Percentiles rank a stretch among this genome's conserved stretches.
Evolutionary conservation across 2,329 filamentous ascomycete species (phyloP).

Genomic region (Didymella pinodella): DNA sequence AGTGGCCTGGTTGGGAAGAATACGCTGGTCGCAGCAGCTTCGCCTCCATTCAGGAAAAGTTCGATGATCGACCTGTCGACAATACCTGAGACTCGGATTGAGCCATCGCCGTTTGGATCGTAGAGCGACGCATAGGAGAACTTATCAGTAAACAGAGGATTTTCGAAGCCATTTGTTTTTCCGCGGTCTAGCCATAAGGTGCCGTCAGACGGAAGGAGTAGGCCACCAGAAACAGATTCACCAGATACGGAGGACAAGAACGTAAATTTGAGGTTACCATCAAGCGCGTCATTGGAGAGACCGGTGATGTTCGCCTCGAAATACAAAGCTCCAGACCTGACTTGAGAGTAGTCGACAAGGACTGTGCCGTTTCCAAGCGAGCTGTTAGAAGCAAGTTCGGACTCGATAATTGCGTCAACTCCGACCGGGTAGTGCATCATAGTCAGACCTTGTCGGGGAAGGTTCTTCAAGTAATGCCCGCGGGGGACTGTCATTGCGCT

Average conservation of each 20-base stretch:
- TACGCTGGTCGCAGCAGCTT: constrained; percentile 59
- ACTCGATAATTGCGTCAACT: constrained; percentile 57
- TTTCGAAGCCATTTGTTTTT: constrained; percentile 59
- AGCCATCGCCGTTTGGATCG: constrained; percentile 33
- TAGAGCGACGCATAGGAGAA: constrained; percentile 52
- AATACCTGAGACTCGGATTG: constrained; percentile 57
- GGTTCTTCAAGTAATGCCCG: constrained; percentile 60
- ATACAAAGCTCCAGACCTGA: constrained; percentile 62
- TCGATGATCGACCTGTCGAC: constrained; percentile 65
- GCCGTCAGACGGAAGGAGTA: constrained; percentile 55
- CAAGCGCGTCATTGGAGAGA: constrained; percentile 46
- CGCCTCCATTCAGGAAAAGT: constrained; percentile 62
- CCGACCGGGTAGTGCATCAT: constrained; percentile 62
- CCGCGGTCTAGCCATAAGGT: constrained; percentile 60
- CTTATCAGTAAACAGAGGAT: constrained; percentile 64
- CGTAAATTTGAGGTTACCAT: constrained; percentile 60
- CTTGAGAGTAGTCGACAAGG: constrained; percentile 59
- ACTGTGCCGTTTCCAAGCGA: constrained; percentile 59
- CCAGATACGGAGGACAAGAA: constrained; percentile 59
- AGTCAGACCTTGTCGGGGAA: constrained; percentile 61
- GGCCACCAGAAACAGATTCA: constrained; percentile 61
- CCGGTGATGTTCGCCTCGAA: constrained; percentile 63
- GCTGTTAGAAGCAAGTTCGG: constrained; percentile 54
- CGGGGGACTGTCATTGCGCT: constrained; percentile 63
- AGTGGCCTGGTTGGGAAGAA: constrained; percentile 60